Conservation (phyloP, 345 rosid genomes). For the Linum lewisii region DNA sequence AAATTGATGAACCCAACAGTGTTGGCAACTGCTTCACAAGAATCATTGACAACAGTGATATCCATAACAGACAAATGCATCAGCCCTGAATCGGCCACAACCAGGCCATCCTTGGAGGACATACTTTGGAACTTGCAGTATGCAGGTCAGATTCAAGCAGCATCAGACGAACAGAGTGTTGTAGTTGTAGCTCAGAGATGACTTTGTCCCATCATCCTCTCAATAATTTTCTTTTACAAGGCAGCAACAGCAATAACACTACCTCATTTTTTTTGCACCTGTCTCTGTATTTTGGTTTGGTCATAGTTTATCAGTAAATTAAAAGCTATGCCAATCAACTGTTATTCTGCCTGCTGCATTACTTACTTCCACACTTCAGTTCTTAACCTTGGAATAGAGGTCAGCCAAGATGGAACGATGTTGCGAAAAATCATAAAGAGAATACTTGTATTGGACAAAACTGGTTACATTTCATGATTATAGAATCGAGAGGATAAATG, state of each 20-base stretch:
- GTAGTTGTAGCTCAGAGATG: neutral
- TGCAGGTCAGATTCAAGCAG: slow-evolving; percentile 42
- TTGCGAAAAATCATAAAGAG: no score
- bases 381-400: no score
- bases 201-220: neutral
- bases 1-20: slow-evolving; percentile 29
- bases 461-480: no score
- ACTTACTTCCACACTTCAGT: no score
- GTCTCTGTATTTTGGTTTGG: slow-evolving; percentile 4
- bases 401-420: no score
- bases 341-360: neutral
- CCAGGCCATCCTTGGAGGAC: slow-evolving; percentile 44
- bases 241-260: neutral
- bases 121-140: slow-evolving; percentile 45
- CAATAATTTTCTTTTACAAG: neutral
- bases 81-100: slow-evolving; percentile 26
- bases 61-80: slow-evolving; percentile 38
- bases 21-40: slow-evolving; percentile 29
- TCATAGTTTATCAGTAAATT: neutral
- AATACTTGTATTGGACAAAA: no score
- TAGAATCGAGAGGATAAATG: no score
- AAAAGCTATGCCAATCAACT: slow-evolving; percentile 1
- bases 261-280: neutral
- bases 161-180: slow-evolving; percentile 22
- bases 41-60: slow-evolving; percentile 32